Evolutionary conservation across 2,329 filamentous ascomycete species (phyloP), one percentile per base, ranked within the genome.

Genomic region (Neobulgaria alba): DNA sequence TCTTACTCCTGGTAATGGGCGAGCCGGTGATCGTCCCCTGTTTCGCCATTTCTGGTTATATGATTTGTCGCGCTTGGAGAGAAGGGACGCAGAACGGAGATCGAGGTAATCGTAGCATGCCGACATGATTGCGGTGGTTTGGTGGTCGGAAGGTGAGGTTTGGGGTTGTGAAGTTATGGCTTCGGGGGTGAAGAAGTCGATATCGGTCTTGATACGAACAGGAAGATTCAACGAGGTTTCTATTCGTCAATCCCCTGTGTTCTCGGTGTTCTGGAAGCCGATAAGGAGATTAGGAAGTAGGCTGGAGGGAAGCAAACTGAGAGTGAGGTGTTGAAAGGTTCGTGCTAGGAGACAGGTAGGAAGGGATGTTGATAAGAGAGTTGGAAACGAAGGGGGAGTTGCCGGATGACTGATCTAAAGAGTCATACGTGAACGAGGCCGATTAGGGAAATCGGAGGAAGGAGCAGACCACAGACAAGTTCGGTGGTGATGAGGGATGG

Each of bases 1-100:
- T 7, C 17, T 26, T 3, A 49, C 45, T 14, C 55, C 54, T 9
- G 48, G 23, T 4, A 31, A 20, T 29, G 51, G 52, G 12, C 56
- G 54, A n/a, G n/a, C n/a, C n/a, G n/a, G n/a, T n/a, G n/a, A n/a
- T 26, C 23, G 23, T 15, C 18, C 16, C 7, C 57, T 56, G 29
- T 47, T 38, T 31, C 33, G 38, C 57, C 56, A 60, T 42, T 60
- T 60, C 40, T 46, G 33, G 37, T 33, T 38, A 20, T 56, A 48
- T 35, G 59, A 54, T 32, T 54, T 58, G 33, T 57, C 53, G 31
- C 57, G 55, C 46, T 59, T 59, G 49, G 47, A 59, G 15, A 39
- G 33, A 12, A 50, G 42, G 16, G 50, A 43, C 4, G 45, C 45
- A 9, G 56, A 57, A n/a, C 58, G 56, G 40, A 60, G 53, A 43